These are phyloP conservation scores for Aspergillus unguis DNA, from an alignment of 2,329 filamentous ascomycete genomes.

Conservation along the genomic window DNA sequence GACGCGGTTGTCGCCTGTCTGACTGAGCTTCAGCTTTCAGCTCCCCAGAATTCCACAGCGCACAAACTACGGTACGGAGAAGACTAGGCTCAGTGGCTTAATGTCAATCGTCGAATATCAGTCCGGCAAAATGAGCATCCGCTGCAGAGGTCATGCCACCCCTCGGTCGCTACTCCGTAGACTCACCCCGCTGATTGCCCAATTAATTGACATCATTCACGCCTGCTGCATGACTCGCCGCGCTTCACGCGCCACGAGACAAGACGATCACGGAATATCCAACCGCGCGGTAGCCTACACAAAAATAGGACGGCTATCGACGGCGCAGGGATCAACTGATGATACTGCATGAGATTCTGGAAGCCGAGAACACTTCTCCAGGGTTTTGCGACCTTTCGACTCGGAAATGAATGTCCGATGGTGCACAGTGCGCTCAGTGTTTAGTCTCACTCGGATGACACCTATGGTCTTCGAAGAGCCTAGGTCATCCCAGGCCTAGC, in stretches of 20 bases:
- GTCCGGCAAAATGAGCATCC: constrained; percentile 7
- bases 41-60: no score
- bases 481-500: no score
- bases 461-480: no score
- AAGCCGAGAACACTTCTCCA: no score
- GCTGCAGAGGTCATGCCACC: constrained; percentile 16
- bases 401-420: no score
- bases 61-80: no score
- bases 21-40: neutral
- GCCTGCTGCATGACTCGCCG: constrained; percentile 1
- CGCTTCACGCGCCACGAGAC: neutral
- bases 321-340: neutral
- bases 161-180: no score
- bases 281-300: neutral
- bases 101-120: neutral
- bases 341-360: neutral
- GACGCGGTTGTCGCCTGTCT: neutral
- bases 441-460: no score
- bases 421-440: no score
- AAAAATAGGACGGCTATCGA: neutral
- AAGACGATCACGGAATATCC: neutral
- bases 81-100: no score
- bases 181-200: neutral
- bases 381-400: no score
- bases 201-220: constrained; percentile 12